Conservation (phyloP, 176 grass and related monocot genomes). For the Coix lacrymajobi region DNA sequence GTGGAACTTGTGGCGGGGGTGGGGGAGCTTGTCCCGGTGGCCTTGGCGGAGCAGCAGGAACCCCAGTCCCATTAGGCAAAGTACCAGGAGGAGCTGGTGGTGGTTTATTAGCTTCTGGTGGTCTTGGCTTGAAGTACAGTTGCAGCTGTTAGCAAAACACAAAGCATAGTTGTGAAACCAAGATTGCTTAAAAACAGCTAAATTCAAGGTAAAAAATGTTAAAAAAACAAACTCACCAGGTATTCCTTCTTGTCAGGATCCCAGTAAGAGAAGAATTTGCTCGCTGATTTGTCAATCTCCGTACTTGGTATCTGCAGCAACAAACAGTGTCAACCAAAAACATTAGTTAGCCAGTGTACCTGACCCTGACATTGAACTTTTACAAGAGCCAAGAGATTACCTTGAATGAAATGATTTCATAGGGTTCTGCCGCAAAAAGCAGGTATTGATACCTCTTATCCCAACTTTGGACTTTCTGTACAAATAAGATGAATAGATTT, state of each 20-base stretch:
- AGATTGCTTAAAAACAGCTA: neutral
- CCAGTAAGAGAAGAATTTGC: slow-evolving; percentile 94
- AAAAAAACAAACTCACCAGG: slow-evolving; percentile 36
- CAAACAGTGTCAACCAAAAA: neutral
- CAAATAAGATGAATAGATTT: slow-evolving; percentile 3
- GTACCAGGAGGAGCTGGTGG: slow-evolving; percentile 58
- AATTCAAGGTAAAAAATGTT: neutral
- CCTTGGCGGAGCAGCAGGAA: slow-evolving; percentile 52
- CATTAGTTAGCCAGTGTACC: neutral
- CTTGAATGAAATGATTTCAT: slow-evolving; percentile 87
- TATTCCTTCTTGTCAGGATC: slow-evolving; percentile 97
- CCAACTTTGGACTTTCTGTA: slow-evolving; percentile 81
- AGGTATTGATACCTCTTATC: slow-evolving; percentile 93
- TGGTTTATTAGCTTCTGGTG: slow-evolving; percentile 62
- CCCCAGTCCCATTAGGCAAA: slow-evolving; percentile 54
- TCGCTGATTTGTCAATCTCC: slow-evolving; percentile 82
- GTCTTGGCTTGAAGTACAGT: slow-evolving; percentile 86
- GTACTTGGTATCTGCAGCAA: slow-evolving; percentile 75
- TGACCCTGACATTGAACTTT: neutral
- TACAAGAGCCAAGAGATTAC: slow-evolving; percentile 33
- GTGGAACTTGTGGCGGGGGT: slow-evolving; percentile 60
- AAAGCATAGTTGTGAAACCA: neutral
- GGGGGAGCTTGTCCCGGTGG: slow-evolving; percentile 48
- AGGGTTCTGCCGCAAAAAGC: slow-evolving; percentile 90
- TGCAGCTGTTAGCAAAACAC: slow-evolving; percentile 58